Evolutionary conservation across 2,329 filamentous ascomycete species (phyloP).

Genomic region (Aspergillus felis): DNA sequence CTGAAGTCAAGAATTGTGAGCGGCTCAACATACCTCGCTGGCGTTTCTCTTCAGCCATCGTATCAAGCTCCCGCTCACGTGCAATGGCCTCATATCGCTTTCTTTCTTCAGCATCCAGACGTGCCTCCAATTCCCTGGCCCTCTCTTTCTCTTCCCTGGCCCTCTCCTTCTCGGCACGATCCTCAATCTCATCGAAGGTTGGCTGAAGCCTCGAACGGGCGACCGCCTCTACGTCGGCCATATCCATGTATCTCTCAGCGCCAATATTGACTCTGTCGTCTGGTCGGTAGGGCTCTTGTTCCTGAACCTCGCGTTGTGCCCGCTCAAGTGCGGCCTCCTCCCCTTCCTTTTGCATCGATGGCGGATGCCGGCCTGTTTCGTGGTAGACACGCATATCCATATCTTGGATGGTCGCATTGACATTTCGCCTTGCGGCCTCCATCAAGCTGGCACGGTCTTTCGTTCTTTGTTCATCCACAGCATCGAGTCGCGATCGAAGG

Average conservation of each 20-base stretch:
- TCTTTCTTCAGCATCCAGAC: slow-evolving; percentile 61
- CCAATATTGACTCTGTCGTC: slow-evolving; percentile 64
- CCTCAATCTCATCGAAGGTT: slow-evolving; percentile 77
- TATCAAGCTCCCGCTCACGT: slow-evolving; percentile 36
- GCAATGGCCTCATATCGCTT: slow-evolving; percentile 53
- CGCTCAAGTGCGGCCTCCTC: slow-evolving; percentile 68
- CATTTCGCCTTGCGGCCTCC: slow-evolving; percentile 77
- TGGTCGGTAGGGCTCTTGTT: slow-evolving; percentile 59
- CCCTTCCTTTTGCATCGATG: slow-evolving; percentile 70
- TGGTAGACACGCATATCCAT: slow-evolving; percentile 79
- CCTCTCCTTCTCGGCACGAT: slow-evolving; percentile 68
- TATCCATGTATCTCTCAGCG: slow-evolving; percentile 74
- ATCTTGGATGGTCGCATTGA: slow-evolving; percentile 69
- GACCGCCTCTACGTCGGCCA: slow-evolving; percentile 73
- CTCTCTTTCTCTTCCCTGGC: slow-evolving; percentile 67
- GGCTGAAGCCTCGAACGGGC: slow-evolving; percentile 75
- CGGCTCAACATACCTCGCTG: slow-evolving; percentile 23
- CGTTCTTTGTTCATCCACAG: slow-evolving; percentile 46
- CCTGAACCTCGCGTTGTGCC: slow-evolving; percentile 62
- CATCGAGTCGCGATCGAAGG: slow-evolving; percentile 62
- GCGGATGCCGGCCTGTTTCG: slow-evolving; percentile 69
- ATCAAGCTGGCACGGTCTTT: slow-evolving; percentile 72
- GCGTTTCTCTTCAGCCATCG: slow-evolving; percentile 28
- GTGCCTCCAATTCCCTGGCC: slow-evolving; percentile 61
- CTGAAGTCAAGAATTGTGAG: background rate